These are phyloP conservation scores for Calonectria honghensis DNA, from an alignment of 2,329 filamentous ascomycete species.

Conservation along the genomic window DNA sequence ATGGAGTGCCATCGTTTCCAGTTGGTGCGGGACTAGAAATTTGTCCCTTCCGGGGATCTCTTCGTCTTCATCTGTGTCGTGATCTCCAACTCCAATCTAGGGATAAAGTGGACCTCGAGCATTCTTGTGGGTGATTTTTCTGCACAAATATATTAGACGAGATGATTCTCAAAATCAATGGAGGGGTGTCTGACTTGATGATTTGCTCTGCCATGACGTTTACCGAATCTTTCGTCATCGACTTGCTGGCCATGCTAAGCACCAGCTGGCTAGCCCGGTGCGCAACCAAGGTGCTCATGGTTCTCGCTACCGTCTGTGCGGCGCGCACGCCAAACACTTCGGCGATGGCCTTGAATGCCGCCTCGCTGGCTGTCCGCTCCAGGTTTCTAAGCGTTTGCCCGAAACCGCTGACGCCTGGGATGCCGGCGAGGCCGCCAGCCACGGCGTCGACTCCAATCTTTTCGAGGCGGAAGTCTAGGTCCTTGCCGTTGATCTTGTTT, in stretches of 20 bases:
- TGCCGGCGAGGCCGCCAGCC: background rate
- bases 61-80: background rate
- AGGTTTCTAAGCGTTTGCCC: background rate
- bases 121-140: constrained; percentile 7
- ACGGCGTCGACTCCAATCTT: background rate
- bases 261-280: constrained; percentile 5
- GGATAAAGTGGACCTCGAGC: background rate
- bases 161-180: background rate
- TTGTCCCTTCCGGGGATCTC: background rate
- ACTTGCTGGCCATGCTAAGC: constrained; percentile 4
- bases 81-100: background rate
- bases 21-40: background rate
- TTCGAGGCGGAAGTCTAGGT: background rate
- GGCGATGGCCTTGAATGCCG: background rate
- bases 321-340: background rate
- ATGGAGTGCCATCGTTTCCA: background rate
- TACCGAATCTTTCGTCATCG: constrained; percentile 10
- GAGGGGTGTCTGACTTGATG: constrained; percentile 2
- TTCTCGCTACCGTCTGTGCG: constrained; percentile 6
- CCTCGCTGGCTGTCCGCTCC: background rate
- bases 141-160: background rate
- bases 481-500: constrained; percentile 7
- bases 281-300: background rate
- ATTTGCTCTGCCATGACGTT: background rate
- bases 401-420: background rate